Evolutionary conservation across 768 basidiomycete species (phyloP).

Genomic region (Daedaleopsis nitida): DNA sequence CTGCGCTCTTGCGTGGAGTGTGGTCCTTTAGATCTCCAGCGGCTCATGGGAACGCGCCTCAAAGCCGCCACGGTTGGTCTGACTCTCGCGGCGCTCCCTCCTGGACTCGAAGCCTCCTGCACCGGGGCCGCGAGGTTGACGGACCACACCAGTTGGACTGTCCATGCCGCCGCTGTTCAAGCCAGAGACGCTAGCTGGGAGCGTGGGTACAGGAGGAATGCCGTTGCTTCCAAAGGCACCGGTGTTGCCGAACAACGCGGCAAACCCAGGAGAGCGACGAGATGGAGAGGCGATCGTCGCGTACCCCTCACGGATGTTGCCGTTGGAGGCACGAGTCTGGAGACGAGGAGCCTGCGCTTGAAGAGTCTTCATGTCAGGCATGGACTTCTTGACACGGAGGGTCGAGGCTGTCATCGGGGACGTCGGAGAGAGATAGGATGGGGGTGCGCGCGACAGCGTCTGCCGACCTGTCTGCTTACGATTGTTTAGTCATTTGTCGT

Average conservation of each 20-base stretch:
- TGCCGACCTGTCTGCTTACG: constrained; percentile 49
- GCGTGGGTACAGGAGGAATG: constrained; percentile 78
- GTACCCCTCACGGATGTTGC: constrained; percentile 85
- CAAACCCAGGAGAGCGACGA: constrained; percentile 74
- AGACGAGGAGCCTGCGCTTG: constrained; percentile 80
- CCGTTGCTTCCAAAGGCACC: constrained; percentile 42
- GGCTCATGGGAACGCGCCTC: constrained; percentile 88
- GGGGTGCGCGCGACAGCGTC: constrained; percentile 80
- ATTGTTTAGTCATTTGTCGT: constrained; percentile 2
- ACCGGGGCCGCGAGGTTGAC: constrained; percentile 86
- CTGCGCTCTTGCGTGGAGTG: neutral
- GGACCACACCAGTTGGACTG: constrained; percentile 57
- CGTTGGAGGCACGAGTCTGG: constrained; percentile 79
- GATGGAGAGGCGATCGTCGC: constrained; percentile 85
- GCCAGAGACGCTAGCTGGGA: constrained; percentile 60
- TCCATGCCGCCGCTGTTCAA: constrained; percentile 43
- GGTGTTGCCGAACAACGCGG: constrained; percentile 60
- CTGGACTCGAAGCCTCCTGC: constrained; percentile 71
- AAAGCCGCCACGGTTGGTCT: constrained; percentile 63
- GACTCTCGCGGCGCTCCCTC: constrained; percentile 52
- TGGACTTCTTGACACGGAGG: constrained; percentile 93
- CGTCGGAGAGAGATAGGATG: constrained; percentile 70
- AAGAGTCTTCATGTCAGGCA: constrained; percentile 95
- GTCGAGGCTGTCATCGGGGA: constrained; percentile 48
- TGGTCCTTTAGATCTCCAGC: constrained; percentile 64